These are phyloP conservation scores for Simmondsia chinensis DNA, from an alignment of 148 eudicot species.

Conservation along the genomic window DNA sequence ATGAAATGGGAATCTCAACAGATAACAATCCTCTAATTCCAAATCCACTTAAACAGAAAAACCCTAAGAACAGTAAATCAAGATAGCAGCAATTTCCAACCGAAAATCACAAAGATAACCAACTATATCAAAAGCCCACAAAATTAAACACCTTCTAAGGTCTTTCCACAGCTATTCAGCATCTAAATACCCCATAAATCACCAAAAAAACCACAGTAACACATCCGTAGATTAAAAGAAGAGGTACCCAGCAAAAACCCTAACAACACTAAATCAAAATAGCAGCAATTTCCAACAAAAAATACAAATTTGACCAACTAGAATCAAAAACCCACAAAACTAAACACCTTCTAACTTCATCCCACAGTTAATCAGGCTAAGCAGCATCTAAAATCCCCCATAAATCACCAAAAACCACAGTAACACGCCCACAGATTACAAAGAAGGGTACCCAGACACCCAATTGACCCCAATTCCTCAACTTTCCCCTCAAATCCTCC, in stretches of 20 bases:
- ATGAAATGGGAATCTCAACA: constrained; percentile 12
- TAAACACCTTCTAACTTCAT: background rate
- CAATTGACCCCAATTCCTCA: constrained; percentile 14
- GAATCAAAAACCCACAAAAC: background rate
- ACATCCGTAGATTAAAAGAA: too few species aligned
- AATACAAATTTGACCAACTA: background rate
- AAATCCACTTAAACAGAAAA: constrained; percentile 13
- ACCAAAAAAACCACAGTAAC: background rate
- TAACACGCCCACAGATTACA: constrained; percentile 23
- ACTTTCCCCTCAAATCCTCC: constrained; percentile 19
- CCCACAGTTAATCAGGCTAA: constrained; percentile 6
- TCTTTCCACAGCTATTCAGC: too few species aligned
- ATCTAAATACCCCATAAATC: too few species aligned
- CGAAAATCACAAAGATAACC: too few species aligned
- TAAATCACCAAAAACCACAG: constrained; percentile 24
- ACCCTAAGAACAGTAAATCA: background rate
- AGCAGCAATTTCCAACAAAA: background rate
- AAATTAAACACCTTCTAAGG: too few species aligned
- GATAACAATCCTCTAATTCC: constrained; percentile 3
- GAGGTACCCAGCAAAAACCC: too few species aligned
- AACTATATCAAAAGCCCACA: too few species aligned
- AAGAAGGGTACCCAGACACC: constrained; percentile 29
- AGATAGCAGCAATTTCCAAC: too few species aligned
- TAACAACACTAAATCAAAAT: background rate
- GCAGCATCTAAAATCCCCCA: constrained; percentile 16